Conservation (phyloP, 2,329 filamentous ascomycete species). For the Calycina herbarum region DNA sequence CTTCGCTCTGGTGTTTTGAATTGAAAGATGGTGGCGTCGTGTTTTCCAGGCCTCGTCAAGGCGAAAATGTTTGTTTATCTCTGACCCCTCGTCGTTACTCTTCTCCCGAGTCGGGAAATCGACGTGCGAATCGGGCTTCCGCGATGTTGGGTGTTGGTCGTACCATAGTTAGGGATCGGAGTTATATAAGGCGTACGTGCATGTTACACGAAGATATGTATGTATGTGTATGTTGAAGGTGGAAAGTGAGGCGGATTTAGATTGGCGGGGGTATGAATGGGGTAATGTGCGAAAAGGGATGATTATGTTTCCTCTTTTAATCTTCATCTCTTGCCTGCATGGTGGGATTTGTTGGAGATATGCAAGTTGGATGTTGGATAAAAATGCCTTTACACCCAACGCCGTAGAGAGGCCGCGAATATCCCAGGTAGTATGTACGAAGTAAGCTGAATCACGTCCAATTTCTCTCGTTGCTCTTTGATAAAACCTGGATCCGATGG, state of each 20-base stretch:
- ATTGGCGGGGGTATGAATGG: too few species aligned
- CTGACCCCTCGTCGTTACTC: not conserved
- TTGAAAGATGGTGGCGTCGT: not conserved
- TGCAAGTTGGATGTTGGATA: not conserved
- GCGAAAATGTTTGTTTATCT: not conserved
- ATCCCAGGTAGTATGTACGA: not conserved
- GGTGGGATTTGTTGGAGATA: not conserved
- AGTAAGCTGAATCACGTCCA: not conserved
- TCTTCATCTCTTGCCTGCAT: not conserved
- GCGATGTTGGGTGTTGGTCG: not conserved
- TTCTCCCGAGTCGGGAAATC: not conserved
- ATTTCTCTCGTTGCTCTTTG: too few species aligned
- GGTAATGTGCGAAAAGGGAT: not conserved
- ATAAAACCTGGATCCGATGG: not conserved
- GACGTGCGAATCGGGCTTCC: not conserved
- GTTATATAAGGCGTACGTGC: not conserved
- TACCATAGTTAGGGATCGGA: not conserved
- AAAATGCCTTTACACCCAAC: not conserved
- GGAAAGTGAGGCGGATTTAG: not conserved
- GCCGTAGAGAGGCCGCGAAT: not conserved
- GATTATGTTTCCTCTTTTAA: not conserved
- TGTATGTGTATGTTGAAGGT: not conserved
- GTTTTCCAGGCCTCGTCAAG: not conserved
- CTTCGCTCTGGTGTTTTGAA: not conserved
- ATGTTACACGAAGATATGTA: not conserved